phyloP scores from a whole-genome alignment of 768 basidiomycete genomes.

The Termitomyces sp. region DNA sequence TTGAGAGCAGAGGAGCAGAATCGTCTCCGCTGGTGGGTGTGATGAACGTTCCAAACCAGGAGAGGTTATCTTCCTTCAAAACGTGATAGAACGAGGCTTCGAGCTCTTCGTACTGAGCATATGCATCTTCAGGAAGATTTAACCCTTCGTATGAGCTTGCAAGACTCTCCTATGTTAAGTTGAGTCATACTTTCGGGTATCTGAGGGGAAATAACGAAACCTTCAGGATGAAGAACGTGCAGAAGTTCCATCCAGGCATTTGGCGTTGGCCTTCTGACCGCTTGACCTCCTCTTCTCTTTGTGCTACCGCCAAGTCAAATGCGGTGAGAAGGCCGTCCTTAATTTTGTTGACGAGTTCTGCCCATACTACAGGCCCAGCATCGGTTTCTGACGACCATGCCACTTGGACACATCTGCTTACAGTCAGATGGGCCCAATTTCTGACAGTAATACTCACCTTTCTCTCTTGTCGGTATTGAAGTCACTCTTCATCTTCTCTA shows the following conservation, averaged over 20 bases:
- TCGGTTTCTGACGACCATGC: conserved; percentile 69
- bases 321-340: conserved; percentile 87
- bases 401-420: conserved; percentile 72
- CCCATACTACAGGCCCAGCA: conserved; percentile 82
- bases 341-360: conserved; percentile 80
- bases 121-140: conserved; percentile 84
- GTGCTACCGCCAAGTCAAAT: conserved; percentile 74
- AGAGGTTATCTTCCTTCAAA: conserved; percentile 75
- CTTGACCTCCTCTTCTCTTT: conserved; percentile 87
- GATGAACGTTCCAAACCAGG: conserved; percentile 90
- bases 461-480: conserved; percentile 90
- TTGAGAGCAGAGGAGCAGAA: conserved; percentile 73
- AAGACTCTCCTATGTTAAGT: conserved; percentile 74
- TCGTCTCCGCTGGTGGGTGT: conserved; percentile 71
- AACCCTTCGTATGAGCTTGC: conserved; percentile 91
- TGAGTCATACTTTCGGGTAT: conserved; percentile 4
- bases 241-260: conserved; percentile 99
- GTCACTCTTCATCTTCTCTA: conserved; percentile 90
- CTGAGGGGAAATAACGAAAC: conserved; percentile 31
- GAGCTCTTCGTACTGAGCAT: conserved; percentile 87
- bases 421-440: conserved; percentile 13
- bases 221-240: conserved; percentile 95
- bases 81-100: conserved; percentile 79
- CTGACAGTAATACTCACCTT: conserved; percentile 41
- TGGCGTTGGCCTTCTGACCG: conserved; percentile 85